Conservation (phyloP, 768 basidiomycete genomes). For the Pulveroboletus sp. region DNA sequence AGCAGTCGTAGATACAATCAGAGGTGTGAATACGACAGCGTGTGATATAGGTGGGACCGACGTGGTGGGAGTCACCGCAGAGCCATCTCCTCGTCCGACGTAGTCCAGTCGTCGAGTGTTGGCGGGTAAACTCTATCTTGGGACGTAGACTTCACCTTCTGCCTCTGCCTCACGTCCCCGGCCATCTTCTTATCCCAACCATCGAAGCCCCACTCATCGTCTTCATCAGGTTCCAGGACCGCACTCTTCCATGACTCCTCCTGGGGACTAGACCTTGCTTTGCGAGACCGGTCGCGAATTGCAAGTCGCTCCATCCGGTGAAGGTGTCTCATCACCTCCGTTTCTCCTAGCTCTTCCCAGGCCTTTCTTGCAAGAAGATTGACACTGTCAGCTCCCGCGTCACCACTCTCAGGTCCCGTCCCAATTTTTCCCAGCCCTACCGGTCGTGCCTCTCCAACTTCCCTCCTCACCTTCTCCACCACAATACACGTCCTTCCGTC, state of each 20-base stretch:
- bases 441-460: slow-evolving; percentile 52
- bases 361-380: slow-evolving; percentile 33
- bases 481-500: slow-evolving; percentile 58
- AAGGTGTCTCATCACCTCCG: slow-evolving; percentile 50
- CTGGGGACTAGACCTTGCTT: slow-evolving; percentile 7
- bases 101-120: slow-evolving; percentile 1
- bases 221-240: slow-evolving; percentile 23
- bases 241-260: slow-evolving; percentile 43
- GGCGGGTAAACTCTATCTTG: neutral
- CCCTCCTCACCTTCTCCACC: slow-evolving; percentile 57
- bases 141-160: neutral
- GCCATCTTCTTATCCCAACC: slow-evolving; percentile 33
- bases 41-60: neutral
- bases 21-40: neutral
- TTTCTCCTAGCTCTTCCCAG: slow-evolving; percentile 41
- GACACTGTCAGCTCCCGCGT: slow-evolving; percentile 21
- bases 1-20: neutral
- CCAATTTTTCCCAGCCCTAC: slow-evolving; percentile 28
- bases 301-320: slow-evolving; percentile 46
- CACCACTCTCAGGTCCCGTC: slow-evolving; percentile 20
- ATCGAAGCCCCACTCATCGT: slow-evolving; percentile 48
- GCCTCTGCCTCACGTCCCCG: neutral
- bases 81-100: neutral
- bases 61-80: slow-evolving; percentile 3
- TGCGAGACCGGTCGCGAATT: slow-evolving; percentile 22